These are phyloP conservation scores for Emergomyces africanus DNA, from an alignment of 2,329 filamentous ascomycete genomes.

Conservation along the genomic window DNA sequence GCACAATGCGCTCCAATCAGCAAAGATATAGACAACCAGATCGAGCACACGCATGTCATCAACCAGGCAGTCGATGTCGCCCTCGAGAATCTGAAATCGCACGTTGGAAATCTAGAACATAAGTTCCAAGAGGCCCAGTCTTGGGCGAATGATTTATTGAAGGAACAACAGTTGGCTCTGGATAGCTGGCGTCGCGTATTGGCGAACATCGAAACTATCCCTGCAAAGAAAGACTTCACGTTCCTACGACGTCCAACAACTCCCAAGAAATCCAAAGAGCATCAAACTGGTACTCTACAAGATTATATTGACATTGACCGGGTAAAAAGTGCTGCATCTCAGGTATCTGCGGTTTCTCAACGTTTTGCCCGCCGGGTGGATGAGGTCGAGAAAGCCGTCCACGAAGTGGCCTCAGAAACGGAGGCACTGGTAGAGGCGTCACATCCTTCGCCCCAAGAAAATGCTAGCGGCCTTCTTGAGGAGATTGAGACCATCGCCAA, in stretches of 20 bases:
- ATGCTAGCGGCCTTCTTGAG: slow-evolving; percentile 56
- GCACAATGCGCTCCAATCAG: slow-evolving; percentile 57
- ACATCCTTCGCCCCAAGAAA: slow-evolving; percentile 45
- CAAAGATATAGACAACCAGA: slow-evolving; percentile 43
- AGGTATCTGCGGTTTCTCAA: slow-evolving; percentile 46
- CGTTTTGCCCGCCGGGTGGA: slow-evolving; percentile 48
- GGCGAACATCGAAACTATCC: slow-evolving; percentile 26
- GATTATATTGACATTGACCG: slow-evolving; percentile 66
- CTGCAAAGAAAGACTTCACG: slow-evolving; percentile 32
- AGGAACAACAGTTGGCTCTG: slow-evolving; percentile 32
- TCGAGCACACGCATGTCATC: slow-evolving; percentile 40
- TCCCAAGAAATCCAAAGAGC: slow-evolving; percentile 30
- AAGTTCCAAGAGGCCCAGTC: slow-evolving; percentile 33
- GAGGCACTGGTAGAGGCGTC: slow-evolving; percentile 22
- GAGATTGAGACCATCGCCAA: slow-evolving; percentile 78
- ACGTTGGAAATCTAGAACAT: slow-evolving; percentile 33
- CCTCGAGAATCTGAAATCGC: slow-evolving; percentile 54
- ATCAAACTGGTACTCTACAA: slow-evolving; percentile 47
- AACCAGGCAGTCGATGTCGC: slow-evolving; percentile 66
- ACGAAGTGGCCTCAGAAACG: slow-evolving; percentile 47
- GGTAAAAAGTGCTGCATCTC: slow-evolving; percentile 57
- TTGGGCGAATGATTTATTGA: slow-evolving; percentile 33
- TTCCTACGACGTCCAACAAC: slow-evolving; percentile 29
- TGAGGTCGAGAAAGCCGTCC: slow-evolving; percentile 48
- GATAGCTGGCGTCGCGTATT: slow-evolving; percentile 31